Evolutionary conservation across 805 yeast genomes (phyloP), one percentile per base, ranked within the genome.

Genomic region (Zygosaccharomyces gambellarensis): DNA sequence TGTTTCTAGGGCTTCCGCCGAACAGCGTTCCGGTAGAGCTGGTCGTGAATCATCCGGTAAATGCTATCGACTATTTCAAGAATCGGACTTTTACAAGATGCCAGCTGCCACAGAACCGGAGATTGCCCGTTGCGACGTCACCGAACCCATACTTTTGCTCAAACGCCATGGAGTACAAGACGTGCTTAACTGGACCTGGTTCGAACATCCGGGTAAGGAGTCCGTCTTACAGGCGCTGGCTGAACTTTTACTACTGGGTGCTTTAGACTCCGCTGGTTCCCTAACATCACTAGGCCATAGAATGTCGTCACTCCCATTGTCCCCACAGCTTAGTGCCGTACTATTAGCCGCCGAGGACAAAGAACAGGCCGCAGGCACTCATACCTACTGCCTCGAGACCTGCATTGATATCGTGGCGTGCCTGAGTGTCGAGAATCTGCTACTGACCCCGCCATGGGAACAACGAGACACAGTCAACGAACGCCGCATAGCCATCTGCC

Each of bases 11-110:
- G 95, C 98, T 0, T 86, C 96, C 36, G 99, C 98, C 0, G 80
- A 87, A 31, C 99, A 94, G 71, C 75, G 99, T 69, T 82, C 90
- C 41, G 99, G 99, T 66, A 87, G 99, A 76, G 98, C 99, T n/a
- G 99, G 99, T 53, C 88, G 99, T 80, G 98, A 94, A 70, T 77
- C 82, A 14, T 80, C 85, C 28, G 99, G 99, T 39, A 92, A 92
- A 65, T 87, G 94, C 39, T 94, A 76, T 68, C 71, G 98, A 51
- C 70, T 94, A 32, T 94, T 85, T 65, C 82, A 87, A 43, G 98
- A 92, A 58, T 64, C 71, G 1, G 84, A 87, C 50, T 92, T 79
- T 59, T 50, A 67, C 3, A 76, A 76, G 54, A 71, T 94, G 47
- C 82, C 85, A 0, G 71, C 74, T 42, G 94, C 89, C 62, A 92